phyloP scores from a whole-genome alignment of 1,284 basidiomycete species.

The Fomitopsis palustris region DNA sequence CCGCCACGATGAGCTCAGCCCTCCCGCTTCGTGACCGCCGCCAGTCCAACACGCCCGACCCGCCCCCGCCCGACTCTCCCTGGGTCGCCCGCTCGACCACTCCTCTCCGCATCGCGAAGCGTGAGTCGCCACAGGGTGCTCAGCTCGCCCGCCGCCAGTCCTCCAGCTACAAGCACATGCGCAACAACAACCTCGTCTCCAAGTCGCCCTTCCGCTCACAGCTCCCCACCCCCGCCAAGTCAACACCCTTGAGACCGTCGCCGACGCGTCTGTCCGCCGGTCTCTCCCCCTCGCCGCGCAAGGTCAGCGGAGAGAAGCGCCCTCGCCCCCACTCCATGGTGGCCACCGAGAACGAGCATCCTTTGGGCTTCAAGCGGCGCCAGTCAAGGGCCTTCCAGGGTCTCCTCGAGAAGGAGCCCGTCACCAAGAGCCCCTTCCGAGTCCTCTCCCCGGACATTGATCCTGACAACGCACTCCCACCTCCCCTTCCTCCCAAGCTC shows the following conservation, averaged over 20 bases:
- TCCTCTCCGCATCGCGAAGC: constrained; percentile 71
- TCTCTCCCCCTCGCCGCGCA: constrained; percentile 46
- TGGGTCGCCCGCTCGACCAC: constrained; percentile 34
- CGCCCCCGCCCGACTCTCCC: constrained; percentile 51
- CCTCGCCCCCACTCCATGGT: constrained; percentile 64
- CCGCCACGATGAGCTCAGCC: constrained; percentile 25
- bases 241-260: background rate
- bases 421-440: constrained; percentile 85
- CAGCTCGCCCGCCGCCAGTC: constrained; percentile 70
- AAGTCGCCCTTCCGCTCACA: constrained; percentile 87
- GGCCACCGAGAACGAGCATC: constrained; percentile 70
- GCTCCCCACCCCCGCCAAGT: constrained; percentile 36
- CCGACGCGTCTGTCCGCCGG: constrained; percentile 34
- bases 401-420: constrained; percentile 70
- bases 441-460: constrained; percentile 20
- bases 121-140: constrained; percentile 43
- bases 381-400: constrained; percentile 75
- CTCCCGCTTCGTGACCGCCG: constrained; percentile 53
- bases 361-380: constrained; percentile 64
- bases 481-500: constrained; percentile 23
- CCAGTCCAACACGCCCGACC: constrained; percentile 62
- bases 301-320: constrained; percentile 71
- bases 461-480: constrained; percentile 26
- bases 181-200: constrained; percentile 79
- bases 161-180: constrained; percentile 80